Base-by-base conservation (phyloP, 805 yeast species). In the Saccharomycopsis sp. region DNA sequence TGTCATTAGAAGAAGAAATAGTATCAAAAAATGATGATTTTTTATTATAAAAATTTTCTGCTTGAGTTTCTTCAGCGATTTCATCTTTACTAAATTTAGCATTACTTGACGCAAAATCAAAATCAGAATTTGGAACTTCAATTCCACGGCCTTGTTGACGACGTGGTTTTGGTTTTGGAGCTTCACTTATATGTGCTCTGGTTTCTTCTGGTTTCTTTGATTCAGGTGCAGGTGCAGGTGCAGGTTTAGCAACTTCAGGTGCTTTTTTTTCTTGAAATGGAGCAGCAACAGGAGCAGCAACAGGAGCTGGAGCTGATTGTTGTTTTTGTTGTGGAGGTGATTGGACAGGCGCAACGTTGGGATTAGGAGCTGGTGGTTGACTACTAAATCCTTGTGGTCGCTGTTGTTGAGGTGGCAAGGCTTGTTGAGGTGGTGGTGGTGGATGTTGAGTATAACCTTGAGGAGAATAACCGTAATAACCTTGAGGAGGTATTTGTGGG, bases 11-110 rank as follows among this genome's bases (percentile, higher is more conserved):
- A 3, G 86, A 77, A 9, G 86, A 73, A 42, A 89, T 74, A 46
- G 72, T 74, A 60, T 92, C 97, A 54, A 89, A 89, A 59, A 92
- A 89, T 1, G 96, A 87, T 12, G 86, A 74, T 53, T 72, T 71
- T 58, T 79, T 86, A 63, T 87, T 73, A 64, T 92, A 92, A 21
- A 68, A 72, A 17, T 30, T 27, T 21, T 58, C 61, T 19, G 34
- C 39, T 9, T 34, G 26, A 17, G 23, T 13, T 20, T 27, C 17
- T 19, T 55, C 60, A 14, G 46, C 56, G 8, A 50, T 49, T 21
- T 59, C 64, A 39, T 72, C 76, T 49, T 67, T 72, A 21, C 64
- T 61, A 59, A 86, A 84, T 56, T 75, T 77, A 5, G 88, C 87
- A 56, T 82, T 84, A 50, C 74, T 74, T 20, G 74, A 57, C 50